phyloP scores from a whole-genome alignment of 768 basidiomycete genomes.

The Harrya chromipes region DNA sequence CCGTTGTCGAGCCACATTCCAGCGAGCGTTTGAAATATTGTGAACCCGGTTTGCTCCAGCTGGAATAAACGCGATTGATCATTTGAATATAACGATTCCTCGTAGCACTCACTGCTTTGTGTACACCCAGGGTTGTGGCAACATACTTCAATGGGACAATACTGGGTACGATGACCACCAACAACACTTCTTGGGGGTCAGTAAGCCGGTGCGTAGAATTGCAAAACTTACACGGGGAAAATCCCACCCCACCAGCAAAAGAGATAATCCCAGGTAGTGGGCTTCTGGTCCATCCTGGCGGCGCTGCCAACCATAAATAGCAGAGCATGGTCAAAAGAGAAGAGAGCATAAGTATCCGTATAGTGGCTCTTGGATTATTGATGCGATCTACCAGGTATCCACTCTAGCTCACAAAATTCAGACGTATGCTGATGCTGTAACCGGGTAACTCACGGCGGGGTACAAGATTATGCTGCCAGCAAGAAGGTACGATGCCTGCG shows the following conservation, averaged over 20 bases:
- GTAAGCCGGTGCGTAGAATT: not conserved
- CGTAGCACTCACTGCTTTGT: constrained; percentile 61
- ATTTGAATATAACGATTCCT: not conserved
- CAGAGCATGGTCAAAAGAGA: constrained; percentile 57
- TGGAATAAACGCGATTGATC: constrained; percentile 22
- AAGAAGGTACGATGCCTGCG: constrained; percentile 67
- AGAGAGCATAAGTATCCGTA: constrained; percentile 56
- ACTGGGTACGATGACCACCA: constrained; percentile 71
- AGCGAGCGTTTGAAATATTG: constrained; percentile 69
- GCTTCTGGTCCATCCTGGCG: constrained; percentile 52
- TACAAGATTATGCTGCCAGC: constrained; percentile 68
- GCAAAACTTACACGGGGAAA: constrained; percentile 52
- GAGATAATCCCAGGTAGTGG: constrained; percentile 59
- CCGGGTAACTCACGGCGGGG: constrained; percentile 50
- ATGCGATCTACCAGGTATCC: constrained; percentile 64
- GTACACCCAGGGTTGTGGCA: constrained; percentile 73
- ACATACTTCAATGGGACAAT: constrained; percentile 71
- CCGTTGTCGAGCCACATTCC: constrained; percentile 59
- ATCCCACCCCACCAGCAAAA: constrained; percentile 70
- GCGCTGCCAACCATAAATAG: constrained; percentile 65
- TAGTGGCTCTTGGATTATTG: constrained; percentile 54
- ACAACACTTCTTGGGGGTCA: constrained; percentile 46
- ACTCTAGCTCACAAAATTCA: constrained; percentile 37
- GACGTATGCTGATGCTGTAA: not conserved
- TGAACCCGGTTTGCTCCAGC: constrained; percentile 75